A percentile compares a stretch with the other conserved stretches of the same genome.
Evolutionary conservation across 768 basidiomycete species (phyloP).

Genomic region (Solioccasus polychromus): DNA sequence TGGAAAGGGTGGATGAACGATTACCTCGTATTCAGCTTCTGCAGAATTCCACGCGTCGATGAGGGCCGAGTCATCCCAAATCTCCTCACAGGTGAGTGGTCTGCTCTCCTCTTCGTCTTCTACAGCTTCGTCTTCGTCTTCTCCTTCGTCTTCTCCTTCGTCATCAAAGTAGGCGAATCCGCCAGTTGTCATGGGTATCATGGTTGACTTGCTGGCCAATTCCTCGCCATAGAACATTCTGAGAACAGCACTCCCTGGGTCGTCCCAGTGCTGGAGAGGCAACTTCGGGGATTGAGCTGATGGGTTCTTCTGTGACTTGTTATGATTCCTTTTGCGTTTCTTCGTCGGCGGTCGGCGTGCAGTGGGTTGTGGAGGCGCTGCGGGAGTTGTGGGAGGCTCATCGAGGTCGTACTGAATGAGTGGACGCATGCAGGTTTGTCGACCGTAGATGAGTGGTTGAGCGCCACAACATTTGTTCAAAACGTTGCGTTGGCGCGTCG

Average conservation of each 20-base stretch:
- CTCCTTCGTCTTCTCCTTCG: constrained; percentile 19
- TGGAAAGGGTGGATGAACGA: constrained; percentile 6
- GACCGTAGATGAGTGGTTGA: background rate
- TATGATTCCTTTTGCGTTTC: constrained; percentile 44
- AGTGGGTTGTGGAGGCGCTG: background rate
- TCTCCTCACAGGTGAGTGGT: constrained; percentile 66
- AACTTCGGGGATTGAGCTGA: constrained; percentile 6
- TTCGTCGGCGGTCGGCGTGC: constrained; percentile 41
- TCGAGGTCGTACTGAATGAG: constrained; percentile 30
- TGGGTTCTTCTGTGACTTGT: constrained; percentile 9
- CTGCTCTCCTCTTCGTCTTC: constrained; percentile 55
- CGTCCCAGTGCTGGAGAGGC: constrained; percentile 43
- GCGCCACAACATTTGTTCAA: too few relatives aligned
- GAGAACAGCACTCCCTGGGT: constrained; percentile 29
- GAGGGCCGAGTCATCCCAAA: constrained; percentile 85
- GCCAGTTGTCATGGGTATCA: too few relatives aligned
- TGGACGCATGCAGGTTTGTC: constrained; percentile 18
- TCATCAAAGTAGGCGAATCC: constrained; percentile 16
- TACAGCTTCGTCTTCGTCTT: constrained; percentile 39
- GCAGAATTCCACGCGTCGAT: constrained; percentile 85
- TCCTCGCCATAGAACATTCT: constrained; percentile 34
- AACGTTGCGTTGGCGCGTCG: too few relatives aligned
- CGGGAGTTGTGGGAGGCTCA: constrained; percentile 1
- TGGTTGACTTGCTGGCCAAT: background rate
- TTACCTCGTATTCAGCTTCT: constrained; percentile 72